These are phyloP conservation scores for Acrocalymma vagum DNA, from an alignment of 2,329 filamentous ascomycete genomes.

Conservation along the genomic window DNA sequence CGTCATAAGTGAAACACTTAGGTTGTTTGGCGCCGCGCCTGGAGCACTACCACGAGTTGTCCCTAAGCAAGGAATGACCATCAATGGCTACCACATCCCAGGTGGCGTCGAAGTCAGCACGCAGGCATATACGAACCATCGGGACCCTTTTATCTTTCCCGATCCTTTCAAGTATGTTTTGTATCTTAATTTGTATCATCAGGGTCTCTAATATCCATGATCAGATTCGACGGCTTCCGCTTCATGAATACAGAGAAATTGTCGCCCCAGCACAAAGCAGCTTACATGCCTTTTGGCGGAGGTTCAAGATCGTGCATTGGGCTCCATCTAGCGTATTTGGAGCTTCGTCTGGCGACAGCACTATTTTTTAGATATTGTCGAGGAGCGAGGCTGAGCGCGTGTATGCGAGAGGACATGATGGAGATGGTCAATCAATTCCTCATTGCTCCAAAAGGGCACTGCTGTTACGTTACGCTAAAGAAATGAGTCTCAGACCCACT, in stretches of 20 bases:
- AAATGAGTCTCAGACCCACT: not conserved
- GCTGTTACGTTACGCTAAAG: constrained; percentile 44
- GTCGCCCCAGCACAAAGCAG: constrained; percentile 50
- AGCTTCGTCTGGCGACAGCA: constrained; percentile 60
- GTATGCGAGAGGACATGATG: constrained; percentile 47
- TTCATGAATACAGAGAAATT: constrained; percentile 29
- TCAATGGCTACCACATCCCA: constrained; percentile 48
- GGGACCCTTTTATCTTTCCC: constrained; percentile 35
- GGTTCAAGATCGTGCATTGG: constrained; percentile 74
- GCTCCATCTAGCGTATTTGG: constrained; percentile 69
- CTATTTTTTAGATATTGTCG: constrained; percentile 59
- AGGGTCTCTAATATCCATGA: not conserved
- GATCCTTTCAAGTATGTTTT: constrained; percentile 28
- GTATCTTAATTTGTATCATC: not conserved
- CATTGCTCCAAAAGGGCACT: constrained; percentile 49
- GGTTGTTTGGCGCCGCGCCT: constrained; percentile 47
- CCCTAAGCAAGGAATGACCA: constrained; percentile 40
- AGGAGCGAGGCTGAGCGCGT: constrained; percentile 29
- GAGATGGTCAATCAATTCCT: constrained; percentile 51
- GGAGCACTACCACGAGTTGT: constrained; percentile 45
- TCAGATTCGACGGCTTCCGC: constrained; percentile 41
- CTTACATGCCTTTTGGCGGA: constrained; percentile 73
- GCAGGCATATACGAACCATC: constrained; percentile 50
- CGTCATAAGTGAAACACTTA: constrained; percentile 50
- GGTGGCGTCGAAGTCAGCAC: constrained; percentile 46